phyloP scores from a whole-genome alignment of 345 rosid species.

The Linum lewisii region DNA sequence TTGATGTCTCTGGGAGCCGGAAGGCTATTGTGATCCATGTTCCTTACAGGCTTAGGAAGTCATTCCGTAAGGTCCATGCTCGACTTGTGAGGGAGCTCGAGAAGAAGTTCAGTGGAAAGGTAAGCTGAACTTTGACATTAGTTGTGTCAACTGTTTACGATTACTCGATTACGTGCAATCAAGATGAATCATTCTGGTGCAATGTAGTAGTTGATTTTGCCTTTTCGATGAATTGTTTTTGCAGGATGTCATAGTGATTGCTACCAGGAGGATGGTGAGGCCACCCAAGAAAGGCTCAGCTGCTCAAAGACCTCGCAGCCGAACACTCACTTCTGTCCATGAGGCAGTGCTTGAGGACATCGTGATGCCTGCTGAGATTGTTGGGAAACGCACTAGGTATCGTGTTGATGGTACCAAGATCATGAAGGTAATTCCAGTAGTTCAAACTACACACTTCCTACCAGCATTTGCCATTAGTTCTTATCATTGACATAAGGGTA shows the following conservation, averaged over 20 bases:
- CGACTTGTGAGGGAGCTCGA: slow-evolving; percentile 85
- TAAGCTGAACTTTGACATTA: slow-evolving; percentile 4
- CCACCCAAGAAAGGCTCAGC: slow-evolving; percentile 96
- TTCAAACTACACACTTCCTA: too few relatives aligned
- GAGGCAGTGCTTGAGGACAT: slow-evolving; percentile 84
- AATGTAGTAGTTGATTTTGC: not conserved
- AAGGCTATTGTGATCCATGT: slow-evolving; percentile 72
- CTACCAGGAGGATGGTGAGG: slow-evolving; percentile 67
- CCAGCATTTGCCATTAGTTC: too few relatives aligned
- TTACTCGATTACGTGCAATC: too few relatives aligned
- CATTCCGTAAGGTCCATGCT: slow-evolving; percentile 62
- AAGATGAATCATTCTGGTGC: too few relatives aligned
- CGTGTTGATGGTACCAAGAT: slow-evolving; percentile 75
- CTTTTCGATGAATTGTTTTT: not conserved
- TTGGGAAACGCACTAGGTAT: slow-evolving; percentile 74
- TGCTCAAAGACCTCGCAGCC: slow-evolving; percentile 79
- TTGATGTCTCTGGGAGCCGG: slow-evolving; percentile 66
- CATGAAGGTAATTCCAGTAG: slow-evolving; percentile 42
- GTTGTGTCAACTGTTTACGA: not conserved
- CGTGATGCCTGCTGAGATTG: slow-evolving; percentile 87
- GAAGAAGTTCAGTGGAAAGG: slow-evolving; percentile 91
- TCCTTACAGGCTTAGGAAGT: slow-evolving; percentile 78
- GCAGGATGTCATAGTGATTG: slow-evolving; percentile 70
- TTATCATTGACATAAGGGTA: too few relatives aligned
- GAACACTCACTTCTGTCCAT: slow-evolving; percentile 71